Evolutionary conservation across 2,329 filamentous ascomycete species (phyloP).

Genomic region (Teratosphaeria nubilosa): DNA sequence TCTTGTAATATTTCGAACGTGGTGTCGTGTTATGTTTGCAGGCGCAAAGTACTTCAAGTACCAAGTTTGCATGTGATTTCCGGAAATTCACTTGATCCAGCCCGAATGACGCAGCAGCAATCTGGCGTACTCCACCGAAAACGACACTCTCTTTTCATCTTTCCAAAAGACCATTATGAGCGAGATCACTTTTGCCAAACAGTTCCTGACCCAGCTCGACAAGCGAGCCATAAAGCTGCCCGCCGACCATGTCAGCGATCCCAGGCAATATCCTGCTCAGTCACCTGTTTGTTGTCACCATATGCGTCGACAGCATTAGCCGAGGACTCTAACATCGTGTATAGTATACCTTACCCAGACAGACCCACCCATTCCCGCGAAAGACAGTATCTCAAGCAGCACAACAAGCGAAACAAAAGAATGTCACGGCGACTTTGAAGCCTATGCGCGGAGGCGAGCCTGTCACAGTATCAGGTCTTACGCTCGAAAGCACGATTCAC

Average conservation of each 20-base stretch:
- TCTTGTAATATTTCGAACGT: background rate
- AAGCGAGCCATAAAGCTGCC: constrained; percentile 69
- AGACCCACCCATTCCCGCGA: constrained; percentile 44
- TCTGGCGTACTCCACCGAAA: constrained; percentile 6
- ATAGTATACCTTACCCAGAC: constrained; percentile 63
- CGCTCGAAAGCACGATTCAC: constrained; percentile 62
- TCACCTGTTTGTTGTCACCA: constrained; percentile 58
- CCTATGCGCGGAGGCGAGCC: constrained; percentile 59
- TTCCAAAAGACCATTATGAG: constrained; percentile 54
- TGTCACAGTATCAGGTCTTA: constrained; percentile 51
- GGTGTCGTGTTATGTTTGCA: background rate
- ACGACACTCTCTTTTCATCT: constrained; percentile 17
- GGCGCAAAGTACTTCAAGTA: background rate
- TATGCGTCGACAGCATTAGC: too few species aligned
- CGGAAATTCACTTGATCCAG: background rate
- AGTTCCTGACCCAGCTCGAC: constrained; percentile 72
- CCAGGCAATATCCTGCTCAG: constrained; percentile 64
- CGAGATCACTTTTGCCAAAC: constrained; percentile 56
- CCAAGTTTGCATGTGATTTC: background rate
- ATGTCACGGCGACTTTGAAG: constrained; percentile 52
- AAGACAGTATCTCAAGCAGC: constrained; percentile 27
- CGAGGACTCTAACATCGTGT: too few species aligned
- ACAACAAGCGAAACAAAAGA: constrained; percentile 33
- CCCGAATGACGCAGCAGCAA: background rate
- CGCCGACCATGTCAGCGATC: constrained; percentile 84